phyloP scores from a whole-genome alignment of 2,329 filamentous ascomycete species.

The Scolecobasidium constrictum region DNA sequence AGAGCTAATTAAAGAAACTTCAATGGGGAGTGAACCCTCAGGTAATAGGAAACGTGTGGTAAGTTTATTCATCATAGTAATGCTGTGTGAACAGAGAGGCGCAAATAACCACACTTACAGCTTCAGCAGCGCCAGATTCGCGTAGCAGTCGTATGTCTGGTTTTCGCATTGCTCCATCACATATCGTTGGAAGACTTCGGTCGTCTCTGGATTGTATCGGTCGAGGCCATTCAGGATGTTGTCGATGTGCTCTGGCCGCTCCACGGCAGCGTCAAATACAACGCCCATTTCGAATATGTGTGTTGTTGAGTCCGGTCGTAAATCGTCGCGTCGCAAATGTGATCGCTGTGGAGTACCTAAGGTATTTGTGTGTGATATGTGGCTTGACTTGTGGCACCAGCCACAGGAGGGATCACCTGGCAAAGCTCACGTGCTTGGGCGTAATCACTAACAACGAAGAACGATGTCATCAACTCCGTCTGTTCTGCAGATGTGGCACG shows the following conservation, averaged over 20 bases:
- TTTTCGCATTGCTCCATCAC: conserved; percentile 90
- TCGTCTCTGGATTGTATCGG: conserved; percentile 97
- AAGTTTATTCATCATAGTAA: conserved; percentile 58
- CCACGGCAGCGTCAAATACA: conserved; percentile 76
- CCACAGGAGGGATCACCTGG: too few species aligned
- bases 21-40: conserved; percentile 57
- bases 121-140: conserved; percentile 91
- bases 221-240: conserved; percentile 94
- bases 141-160: conserved; percentile 89
- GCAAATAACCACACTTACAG: conserved; percentile 57
- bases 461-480: too few species aligned
- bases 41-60: conserved; percentile 96
- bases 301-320: too few species aligned
- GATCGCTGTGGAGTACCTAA: too few species aligned
- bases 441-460: too few species aligned
- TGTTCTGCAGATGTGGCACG: too few species aligned
- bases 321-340: too few species aligned
- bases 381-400: too few species aligned
- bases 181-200: conserved; percentile 86
- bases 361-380: too few species aligned
- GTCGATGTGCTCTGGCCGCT: conserved; percentile 86
- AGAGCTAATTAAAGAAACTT: conserved; percentile 66
- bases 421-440: too few species aligned
- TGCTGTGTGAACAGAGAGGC: conserved; percentile 12
- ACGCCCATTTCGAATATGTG: conserved; percentile 34